Conservation (phyloP, 148 eudicot species). For the Limonium bicolor region DNA sequence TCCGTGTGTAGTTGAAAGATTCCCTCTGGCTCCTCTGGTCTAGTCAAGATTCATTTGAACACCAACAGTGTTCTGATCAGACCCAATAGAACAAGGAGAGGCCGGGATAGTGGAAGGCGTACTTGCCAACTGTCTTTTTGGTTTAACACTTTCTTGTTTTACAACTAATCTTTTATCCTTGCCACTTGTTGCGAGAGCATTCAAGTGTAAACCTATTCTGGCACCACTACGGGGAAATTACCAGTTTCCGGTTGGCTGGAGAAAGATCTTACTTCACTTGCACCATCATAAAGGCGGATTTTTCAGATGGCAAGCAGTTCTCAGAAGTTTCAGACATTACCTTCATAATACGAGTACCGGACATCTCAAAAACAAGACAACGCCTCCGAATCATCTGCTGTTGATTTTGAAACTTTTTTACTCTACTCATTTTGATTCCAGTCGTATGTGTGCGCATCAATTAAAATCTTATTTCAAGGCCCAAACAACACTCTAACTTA, state of each 20-base stretch:
- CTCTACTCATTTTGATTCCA: too few relatives aligned
- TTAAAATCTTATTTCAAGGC: too few relatives aligned
- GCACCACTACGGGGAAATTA: conserved; percentile 14
- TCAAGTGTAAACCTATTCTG: conserved; percentile 43
- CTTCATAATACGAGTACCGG: conserved; percentile 22
- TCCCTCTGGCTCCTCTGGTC: too few relatives aligned
- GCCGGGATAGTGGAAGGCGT: conserved; percentile 10
- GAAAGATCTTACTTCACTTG: conserved; percentile 9
- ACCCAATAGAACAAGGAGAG: conserved; percentile 4
- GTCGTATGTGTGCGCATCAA: too few relatives aligned
- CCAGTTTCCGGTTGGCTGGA: conserved; percentile 10
- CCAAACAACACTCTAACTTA: too few relatives aligned
- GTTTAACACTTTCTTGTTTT: conserved; percentile 17
- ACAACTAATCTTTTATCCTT: conserved; percentile 21
- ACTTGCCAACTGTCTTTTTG: conserved; percentile 19
- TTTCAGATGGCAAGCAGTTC: conserved; percentile 8
- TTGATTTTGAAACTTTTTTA: too few relatives aligned
- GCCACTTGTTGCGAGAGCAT: conserved; percentile 22
- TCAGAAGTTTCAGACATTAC: conserved; percentile 13
- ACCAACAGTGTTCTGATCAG: conserved; percentile 7
- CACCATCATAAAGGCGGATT: conserved; percentile 4
- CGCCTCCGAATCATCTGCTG: conserved; percentile 24
- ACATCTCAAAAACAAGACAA: conserved; percentile 27
- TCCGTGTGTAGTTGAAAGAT: too few relatives aligned
- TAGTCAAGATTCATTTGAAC: too few relatives aligned